Evolutionary conservation across 1,284 basidiomycete genomes (phyloP).

Genomic region (Malassezia sp.): DNA sequence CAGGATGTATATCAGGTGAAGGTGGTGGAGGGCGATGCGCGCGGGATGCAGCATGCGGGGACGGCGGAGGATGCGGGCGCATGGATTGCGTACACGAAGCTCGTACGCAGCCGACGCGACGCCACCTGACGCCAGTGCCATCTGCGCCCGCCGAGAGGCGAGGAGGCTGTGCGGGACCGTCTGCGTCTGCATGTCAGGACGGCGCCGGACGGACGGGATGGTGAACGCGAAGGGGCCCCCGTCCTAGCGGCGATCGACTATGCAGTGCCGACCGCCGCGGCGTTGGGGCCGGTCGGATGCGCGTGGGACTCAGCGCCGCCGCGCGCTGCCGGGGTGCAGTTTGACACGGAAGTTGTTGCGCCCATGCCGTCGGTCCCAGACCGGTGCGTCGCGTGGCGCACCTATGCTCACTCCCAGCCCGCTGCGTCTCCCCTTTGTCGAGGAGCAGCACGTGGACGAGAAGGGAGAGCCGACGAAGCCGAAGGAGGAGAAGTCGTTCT

Average conservation of each 20-base stretch:
- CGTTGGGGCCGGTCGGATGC: too few relatives aligned
- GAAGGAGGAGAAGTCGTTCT: conserved; percentile 19
- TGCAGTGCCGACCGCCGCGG: too few relatives aligned
- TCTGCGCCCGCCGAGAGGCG: conserved; percentile 2
- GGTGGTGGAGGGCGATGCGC: conserved; percentile 1
- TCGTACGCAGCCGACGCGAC: conserved; percentile 1
- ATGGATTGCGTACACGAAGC: conserved; percentile 1
- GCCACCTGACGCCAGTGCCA: conserved; percentile 7
- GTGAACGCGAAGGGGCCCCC: too few relatives aligned
- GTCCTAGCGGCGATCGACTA: too few relatives aligned
- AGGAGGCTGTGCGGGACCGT: too few relatives aligned
- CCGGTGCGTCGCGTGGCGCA: not conserved
- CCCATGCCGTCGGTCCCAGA: conserved; percentile 1
- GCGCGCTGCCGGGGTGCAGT: too few relatives aligned
- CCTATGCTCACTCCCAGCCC: not conserved
- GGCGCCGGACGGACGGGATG: too few relatives aligned
- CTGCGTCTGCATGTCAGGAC: too few relatives aligned
- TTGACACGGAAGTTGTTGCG: too few relatives aligned
- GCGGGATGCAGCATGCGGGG: not conserved
- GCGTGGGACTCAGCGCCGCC: too few relatives aligned
- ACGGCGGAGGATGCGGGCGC: not conserved
- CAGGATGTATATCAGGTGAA: conserved; percentile 7
- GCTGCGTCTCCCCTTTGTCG: not conserved
- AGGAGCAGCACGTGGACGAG: not conserved
- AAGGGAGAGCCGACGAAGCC: conserved; percentile 18